phyloP scores from a whole-genome alignment of 352 stramenopile genomes.

The Saprolegnia diclina region DNA sequence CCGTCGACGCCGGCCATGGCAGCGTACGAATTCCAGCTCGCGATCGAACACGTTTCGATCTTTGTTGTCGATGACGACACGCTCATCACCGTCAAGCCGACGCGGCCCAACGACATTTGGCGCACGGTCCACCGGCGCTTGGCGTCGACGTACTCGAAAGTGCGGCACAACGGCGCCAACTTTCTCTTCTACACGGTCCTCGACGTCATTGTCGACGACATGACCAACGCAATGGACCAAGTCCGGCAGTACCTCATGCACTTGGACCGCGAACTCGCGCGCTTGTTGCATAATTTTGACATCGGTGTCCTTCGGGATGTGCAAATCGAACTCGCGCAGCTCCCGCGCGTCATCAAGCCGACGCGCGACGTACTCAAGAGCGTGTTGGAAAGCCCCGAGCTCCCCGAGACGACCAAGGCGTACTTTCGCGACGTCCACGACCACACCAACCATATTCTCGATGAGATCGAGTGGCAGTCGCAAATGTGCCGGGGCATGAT shows the following conservation, averaged over 20 bases:
- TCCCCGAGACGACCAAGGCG: constrained; percentile 65
- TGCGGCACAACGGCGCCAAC: constrained; percentile 82
- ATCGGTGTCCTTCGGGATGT: constrained; percentile 54
- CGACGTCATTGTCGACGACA: constrained; percentile 82
- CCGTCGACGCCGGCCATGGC: background rate
- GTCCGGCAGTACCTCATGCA: constrained; percentile 76
- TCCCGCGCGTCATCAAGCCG: constrained; percentile 71
- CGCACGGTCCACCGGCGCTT: constrained; percentile 62
- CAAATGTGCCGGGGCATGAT: constrained; percentile 75
- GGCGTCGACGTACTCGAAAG: constrained; percentile 81
- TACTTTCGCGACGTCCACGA: constrained; percentile 85
- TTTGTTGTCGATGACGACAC: constrained; percentile 78
- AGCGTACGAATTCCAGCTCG: constrained; percentile 57
- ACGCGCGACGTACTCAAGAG: constrained; percentile 79
- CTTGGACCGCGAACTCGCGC: constrained; percentile 64
- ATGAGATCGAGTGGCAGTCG: constrained; percentile 76
- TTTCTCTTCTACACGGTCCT: constrained; percentile 84
- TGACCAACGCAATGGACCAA: constrained; percentile 66
- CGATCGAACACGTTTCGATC: constrained; percentile 78
- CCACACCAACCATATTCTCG: constrained; percentile 69
- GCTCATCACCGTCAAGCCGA: constrained; percentile 81
- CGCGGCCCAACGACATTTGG: constrained; percentile 61
- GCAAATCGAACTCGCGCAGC: constrained; percentile 75
- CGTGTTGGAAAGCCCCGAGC: constrained; percentile 75
- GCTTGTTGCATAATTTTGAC: constrained; percentile 65